Evolutionary conservation across 768 basidiomycete species (phyloP).

Genomic region (Ramaria rubella): DNA sequence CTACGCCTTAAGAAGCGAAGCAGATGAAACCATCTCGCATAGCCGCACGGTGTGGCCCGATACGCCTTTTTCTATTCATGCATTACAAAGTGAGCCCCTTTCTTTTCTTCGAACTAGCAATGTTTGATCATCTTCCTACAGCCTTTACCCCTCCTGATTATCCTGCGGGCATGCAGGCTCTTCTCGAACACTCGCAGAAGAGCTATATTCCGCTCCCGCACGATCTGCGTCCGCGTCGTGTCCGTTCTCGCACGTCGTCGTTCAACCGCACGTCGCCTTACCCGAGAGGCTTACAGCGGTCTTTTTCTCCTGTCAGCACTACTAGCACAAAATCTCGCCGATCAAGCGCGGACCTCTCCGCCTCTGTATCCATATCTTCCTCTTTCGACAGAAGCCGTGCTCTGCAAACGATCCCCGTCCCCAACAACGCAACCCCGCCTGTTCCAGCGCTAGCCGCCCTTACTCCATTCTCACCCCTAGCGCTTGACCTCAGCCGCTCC

Average conservation of each 20-base stretch:
- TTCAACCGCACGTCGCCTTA: conserved; percentile 58
- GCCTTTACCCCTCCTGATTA: conserved; percentile 67
- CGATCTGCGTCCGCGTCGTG: conserved; percentile 55
- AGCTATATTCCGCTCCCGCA: conserved; percentile 69
- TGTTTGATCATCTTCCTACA: conserved; percentile 22
- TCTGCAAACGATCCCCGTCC: conserved; percentile 40
- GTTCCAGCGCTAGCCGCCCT: conserved; percentile 33
- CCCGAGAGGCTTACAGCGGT: conserved; percentile 43
- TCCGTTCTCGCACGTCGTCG: conserved; percentile 62
- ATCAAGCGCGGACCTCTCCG: conserved; percentile 8
- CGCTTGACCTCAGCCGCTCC: conserved; percentile 25
- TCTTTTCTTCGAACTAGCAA: conserved; percentile 3
- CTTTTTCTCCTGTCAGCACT: background rate
- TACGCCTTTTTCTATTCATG: conserved; percentile 67
- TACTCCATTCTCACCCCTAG: conserved; percentile 40
- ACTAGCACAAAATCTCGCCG: conserved; percentile 36
- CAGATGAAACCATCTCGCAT: conserved; percentile 55
- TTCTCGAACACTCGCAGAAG: conserved; percentile 66
- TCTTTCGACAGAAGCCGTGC: conserved; percentile 9
- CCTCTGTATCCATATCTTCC: conserved; percentile 15
- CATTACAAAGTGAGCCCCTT: conserved; percentile 58
- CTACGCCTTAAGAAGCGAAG: conserved; percentile 65
- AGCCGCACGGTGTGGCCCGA: conserved; percentile 62
- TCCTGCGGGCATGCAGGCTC: conserved; percentile 60
- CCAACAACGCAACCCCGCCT: conserved; percentile 34